phyloP scores from a whole-genome alignment of 1,284 basidiomycete genomes.

The Rhodotorula glutinis region DNA sequence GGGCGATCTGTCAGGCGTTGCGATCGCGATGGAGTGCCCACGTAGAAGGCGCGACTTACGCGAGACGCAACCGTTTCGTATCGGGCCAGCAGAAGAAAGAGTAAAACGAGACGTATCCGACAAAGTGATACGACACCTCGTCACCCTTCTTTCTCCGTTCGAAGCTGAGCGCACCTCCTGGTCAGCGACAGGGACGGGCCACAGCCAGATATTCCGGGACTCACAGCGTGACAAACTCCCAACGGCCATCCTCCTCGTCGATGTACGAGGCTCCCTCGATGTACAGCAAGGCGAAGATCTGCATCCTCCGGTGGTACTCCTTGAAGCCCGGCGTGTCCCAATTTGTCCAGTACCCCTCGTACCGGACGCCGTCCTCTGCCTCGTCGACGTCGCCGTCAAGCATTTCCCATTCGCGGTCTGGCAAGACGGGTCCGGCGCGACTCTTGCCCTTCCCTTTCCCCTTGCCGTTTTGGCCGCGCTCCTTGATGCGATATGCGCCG shows the following conservation, averaged over 20 bases:
- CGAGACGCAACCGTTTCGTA: constrained; percentile 74
- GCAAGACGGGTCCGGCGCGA: constrained; percentile 28
- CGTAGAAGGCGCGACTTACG: constrained; percentile 53
- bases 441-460: constrained; percentile 54
- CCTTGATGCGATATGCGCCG: constrained; percentile 65
- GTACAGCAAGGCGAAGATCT: constrained; percentile 88
- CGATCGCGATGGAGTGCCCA: constrained; percentile 16
- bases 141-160: constrained; percentile 67
- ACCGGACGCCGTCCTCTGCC: constrained; percentile 52
- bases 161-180: constrained; percentile 56
- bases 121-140: constrained; percentile 72
- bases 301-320: constrained; percentile 91
- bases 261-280: constrained; percentile 96
- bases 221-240: constrained; percentile 51
- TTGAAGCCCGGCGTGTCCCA: constrained; percentile 85
- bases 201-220: constrained; percentile 4
- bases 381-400: constrained; percentile 53
- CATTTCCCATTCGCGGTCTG: constrained; percentile 37
- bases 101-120: constrained; percentile 86
- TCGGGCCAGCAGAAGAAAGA: constrained; percentile 93
- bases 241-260: constrained; percentile 54
- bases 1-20: neutral
- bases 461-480: constrained; percentile 42
- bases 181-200: neutral
- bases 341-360: constrained; percentile 58